These are phyloP conservation scores for Diaporthe ampelina DNA, from an alignment of 2,329 filamentous ascomycete genomes.

Conservation along the genomic window DNA sequence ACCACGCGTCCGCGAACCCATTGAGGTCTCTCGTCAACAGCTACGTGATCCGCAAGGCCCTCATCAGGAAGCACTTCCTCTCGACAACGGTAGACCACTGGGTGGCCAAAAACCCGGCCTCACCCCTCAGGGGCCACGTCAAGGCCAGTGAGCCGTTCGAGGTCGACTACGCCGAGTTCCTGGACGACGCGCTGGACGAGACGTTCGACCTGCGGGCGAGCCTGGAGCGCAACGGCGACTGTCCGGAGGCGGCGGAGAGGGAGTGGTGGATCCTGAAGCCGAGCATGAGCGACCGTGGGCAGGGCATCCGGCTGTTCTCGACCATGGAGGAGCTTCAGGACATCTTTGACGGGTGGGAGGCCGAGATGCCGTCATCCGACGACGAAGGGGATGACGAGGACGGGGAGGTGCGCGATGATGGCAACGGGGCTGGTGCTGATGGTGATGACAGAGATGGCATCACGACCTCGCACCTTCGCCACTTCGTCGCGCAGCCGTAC, in stretches of 20 bases:
- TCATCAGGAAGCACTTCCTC: constrained; percentile 97
- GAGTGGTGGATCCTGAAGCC: constrained; percentile 99
- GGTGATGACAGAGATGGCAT: constrained; percentile 67
- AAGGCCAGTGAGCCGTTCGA: constrained; percentile 89
- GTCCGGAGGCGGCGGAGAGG: constrained; percentile 54
- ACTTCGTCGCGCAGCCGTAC: constrained; percentile 97
- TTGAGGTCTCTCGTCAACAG: constrained; percentile 81
- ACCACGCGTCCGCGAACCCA: constrained; percentile 75
- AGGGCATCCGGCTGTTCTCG: constrained; percentile 91
- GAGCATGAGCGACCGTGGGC: constrained; percentile 95
- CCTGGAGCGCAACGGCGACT: constrained; percentile 74
- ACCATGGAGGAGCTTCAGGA: constrained; percentile 85
- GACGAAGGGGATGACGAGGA: constrained; percentile 61
- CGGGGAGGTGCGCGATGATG: constrained; percentile 45
- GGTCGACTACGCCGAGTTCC: constrained; percentile 95
- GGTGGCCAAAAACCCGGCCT: constrained; percentile 85
- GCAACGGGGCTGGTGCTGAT: constrained; percentile 49
- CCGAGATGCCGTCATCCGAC: constrained; percentile 73
- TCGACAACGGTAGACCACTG: constrained; percentile 87
- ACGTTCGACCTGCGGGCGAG: constrained; percentile 89
- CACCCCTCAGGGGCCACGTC: constrained; percentile 77
- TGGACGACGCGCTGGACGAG: constrained; percentile 93
- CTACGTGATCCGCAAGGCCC: constrained; percentile 94
- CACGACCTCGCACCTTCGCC: constrained; percentile 89
- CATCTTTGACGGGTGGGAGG: constrained; percentile 95